A percentile compares a stretch with the other conserved stretches of the same genome.
Evolutionary conservation across 2,329 filamentous ascomycete genomes (phyloP).

Genomic region (Bipolaris sorokiniana): DNA sequence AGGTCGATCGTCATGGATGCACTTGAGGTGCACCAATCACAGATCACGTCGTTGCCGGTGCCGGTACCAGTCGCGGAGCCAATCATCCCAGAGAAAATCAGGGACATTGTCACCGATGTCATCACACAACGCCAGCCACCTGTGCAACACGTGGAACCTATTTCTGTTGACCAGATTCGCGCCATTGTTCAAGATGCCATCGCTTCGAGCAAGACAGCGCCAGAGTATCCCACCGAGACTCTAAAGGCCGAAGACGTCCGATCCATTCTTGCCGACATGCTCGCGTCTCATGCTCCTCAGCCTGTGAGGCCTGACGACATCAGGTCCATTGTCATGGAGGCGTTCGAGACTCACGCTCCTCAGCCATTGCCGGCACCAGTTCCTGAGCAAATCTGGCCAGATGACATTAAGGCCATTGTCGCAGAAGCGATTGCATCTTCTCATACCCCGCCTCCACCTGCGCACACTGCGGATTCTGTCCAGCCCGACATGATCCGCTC

Average conservation of each 20-base stretch:
- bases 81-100: slow-evolving; percentile 72
- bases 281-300: slow-evolving; percentile 26
- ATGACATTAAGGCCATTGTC: slow-evolving; percentile 60
- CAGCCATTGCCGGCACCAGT: slow-evolving; percentile 31
- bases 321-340: slow-evolving; percentile 38
- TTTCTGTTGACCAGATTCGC: slow-evolving; percentile 69
- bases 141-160: slow-evolving; percentile 31
- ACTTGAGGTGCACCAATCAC: slow-evolving; percentile 58
- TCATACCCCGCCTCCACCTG: slow-evolving; percentile 22
- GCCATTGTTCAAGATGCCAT: slow-evolving; percentile 68
- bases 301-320: slow-evolving; percentile 32
- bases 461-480: slow-evolving; percentile 33
- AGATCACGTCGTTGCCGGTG: slow-evolving; percentile 32
- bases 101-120: slow-evolving; percentile 64
- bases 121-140: slow-evolving; percentile 57
- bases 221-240: slow-evolving; percentile 24
- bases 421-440: slow-evolving; percentile 38
- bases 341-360: slow-evolving; percentile 39
- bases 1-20: slow-evolving; percentile 65
- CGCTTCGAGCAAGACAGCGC: slow-evolving; percentile 48
- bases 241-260: slow-evolving; percentile 40
- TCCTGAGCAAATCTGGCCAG: slow-evolving; percentile 40
- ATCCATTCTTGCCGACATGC: slow-evolving; percentile 33
- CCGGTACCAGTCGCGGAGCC: slow-evolving; percentile 36
- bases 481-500: slow-evolving; percentile 44